Base-by-base conservation (phyloP, 2,329 filamentous ascomycete genomes). In the Arthrobotrys sinensis region DNA sequence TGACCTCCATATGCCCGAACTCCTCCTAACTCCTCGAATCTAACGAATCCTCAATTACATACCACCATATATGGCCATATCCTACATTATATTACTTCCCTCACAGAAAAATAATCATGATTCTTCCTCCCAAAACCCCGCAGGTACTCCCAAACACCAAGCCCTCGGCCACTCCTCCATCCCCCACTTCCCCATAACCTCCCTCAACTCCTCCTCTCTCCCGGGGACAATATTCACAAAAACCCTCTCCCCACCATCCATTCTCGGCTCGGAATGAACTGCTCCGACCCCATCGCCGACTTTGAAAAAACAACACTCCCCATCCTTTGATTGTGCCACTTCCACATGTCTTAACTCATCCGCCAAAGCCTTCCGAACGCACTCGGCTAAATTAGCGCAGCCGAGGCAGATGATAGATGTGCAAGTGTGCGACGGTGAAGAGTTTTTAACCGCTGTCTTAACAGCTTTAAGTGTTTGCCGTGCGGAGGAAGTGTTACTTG, bases 231-330 rank as follows among this genome's bases (percentile, higher is more conserved):
- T 82, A 57, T 85, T 85, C 0, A 85, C 79, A 65, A 85, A 85
- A 0, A 86, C 81, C 1, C 84, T 82, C 6, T 82, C 79, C 0
- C 80, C 80, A 0, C 76, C 48, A 28, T 82, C 82, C 83, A 85
- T 85, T n/a, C 79, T 71, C 0, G 84, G 85, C 70, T 85, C 85
- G 8, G 85, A 86, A 69, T 87, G 85, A 6, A 87, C 82, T 0
- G 85, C 85, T 1, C 86, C 87, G 1, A 80, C 71, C 0, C 84
- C 82, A 10, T 82, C 82, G 0, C 86, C 87, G 19, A 86, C 84
- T 11, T 83, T 82, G 45, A 88, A 87, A 32, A 87, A 83, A 0
- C 83, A 83, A 68, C 85, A 85, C 53, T 86, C 82, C 0, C 85
- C 84, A 16, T 36, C 45, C 14, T 16, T n/a, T 6, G 55, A 50